phyloP scores from a whole-genome alignment of 495 filamentous ascomycete genomes.

The Aspergillus hancockii region DNA sequence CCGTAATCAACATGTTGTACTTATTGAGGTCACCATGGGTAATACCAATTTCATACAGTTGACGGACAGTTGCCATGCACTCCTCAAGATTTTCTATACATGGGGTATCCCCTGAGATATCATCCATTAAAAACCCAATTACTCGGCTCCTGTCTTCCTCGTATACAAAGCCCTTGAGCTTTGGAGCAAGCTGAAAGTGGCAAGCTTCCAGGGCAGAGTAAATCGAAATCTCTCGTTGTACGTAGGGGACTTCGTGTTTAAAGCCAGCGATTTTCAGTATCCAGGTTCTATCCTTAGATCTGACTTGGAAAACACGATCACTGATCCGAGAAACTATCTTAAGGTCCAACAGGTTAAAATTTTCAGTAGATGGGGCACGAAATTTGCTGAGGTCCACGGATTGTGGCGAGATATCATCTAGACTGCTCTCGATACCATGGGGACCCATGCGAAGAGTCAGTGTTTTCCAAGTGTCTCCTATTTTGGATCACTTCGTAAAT shows the following conservation, averaged over 20 bases:
- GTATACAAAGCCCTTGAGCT: conserved; percentile 15
- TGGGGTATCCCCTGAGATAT: conserved; percentile 5
- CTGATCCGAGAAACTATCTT: conserved; percentile 13
- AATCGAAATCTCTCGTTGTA: conserved; percentile 9
- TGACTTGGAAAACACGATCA: conserved; percentile 10
- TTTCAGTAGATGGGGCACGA: neutral
- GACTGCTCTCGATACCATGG: conserved; percentile 13
- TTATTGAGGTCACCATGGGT: conserved; percentile 28
- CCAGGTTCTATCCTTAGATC: neutral
- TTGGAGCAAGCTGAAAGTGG: conserved; percentile 11
- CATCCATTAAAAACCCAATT: conserved; percentile 16
- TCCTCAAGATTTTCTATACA: conserved; percentile 11
- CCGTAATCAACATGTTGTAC: conserved; percentile 29
- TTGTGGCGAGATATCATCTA: conserved; percentile 12
- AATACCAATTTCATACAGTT: conserved; percentile 26
- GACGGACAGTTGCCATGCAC: conserved; percentile 17
- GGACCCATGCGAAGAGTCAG: conserved; percentile 8
- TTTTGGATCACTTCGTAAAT: conserved; percentile 10
- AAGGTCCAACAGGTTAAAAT: conserved; percentile 10
- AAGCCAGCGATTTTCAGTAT: conserved; percentile 15
- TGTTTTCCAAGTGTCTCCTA: conserved; percentile 18
- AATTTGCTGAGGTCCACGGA: conserved; percentile 9
- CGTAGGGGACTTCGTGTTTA: conserved; percentile 8
- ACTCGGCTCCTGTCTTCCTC: conserved; percentile 14
- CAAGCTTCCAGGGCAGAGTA: conserved; percentile 5